Evolutionary conservation across 179 eudicot species (phyloP).

Genomic region (Camellia oleifera): DNA sequence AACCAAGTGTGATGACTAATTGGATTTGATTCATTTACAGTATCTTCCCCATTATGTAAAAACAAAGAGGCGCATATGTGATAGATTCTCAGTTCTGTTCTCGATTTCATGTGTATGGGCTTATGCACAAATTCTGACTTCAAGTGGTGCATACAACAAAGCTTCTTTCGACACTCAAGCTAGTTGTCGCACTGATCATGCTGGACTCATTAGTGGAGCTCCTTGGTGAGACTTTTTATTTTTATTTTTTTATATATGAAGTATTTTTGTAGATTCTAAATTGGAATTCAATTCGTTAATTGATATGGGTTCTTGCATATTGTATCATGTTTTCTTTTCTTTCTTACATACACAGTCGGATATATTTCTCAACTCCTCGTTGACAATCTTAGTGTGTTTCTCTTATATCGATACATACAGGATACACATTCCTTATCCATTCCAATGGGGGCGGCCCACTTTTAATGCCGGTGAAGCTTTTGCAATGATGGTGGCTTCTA

Average conservation of each 20-base stretch:
- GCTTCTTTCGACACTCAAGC: conserved; percentile 27
- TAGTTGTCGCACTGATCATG: conserved; percentile 53
- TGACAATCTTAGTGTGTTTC: background rate
- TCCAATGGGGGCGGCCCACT: conserved; percentile 75
- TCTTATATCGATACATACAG: conserved; percentile 28
- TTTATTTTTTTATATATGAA: background rate
- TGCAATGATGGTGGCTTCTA: conserved; percentile 52
- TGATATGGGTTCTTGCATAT: background rate
- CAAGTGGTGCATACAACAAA: conserved; percentile 45
- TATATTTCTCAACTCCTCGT: background rate
- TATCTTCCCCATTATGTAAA: conserved; percentile 46
- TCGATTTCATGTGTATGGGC: conserved; percentile 51
- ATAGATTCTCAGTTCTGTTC: conserved; percentile 51
- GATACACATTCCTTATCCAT: conserved; percentile 65
- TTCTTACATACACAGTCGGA: background rate
- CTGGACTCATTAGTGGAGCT: conserved; percentile 49
- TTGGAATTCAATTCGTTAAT: background rate
- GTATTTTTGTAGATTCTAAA: background rate
- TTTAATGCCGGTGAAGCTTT: conserved; percentile 43
- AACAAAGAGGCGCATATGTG: conserved; percentile 39
- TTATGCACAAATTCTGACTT: conserved; percentile 54
- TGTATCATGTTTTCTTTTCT: background rate
- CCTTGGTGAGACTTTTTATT: conserved; percentile 46
- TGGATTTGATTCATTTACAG: conserved; percentile 32
- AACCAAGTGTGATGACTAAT: background rate